Base-by-base conservation (phyloP, 345 rosid genomes). In the Dipteronia sinensis region DNA sequence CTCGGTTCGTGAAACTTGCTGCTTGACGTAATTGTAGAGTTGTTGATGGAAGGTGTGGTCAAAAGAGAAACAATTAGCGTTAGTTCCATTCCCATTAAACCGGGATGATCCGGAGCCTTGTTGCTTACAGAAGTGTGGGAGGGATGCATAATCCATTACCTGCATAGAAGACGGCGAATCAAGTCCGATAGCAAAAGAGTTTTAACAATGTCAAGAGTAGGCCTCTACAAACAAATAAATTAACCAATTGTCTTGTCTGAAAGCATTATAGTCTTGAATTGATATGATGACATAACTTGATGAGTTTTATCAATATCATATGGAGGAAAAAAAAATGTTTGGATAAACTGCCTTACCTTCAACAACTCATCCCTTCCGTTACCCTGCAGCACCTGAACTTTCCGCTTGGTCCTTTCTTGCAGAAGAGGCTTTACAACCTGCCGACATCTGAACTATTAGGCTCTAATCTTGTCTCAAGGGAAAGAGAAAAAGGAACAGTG, bases 321-420 rank as follows among this genome's bases (percentile, higher is more conserved):
- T 20, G 66, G 38, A 34, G 38, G 38, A 4, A 34, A 34, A 34
- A 31, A 4, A 34, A 34, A 34, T 34, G 38, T 34, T 34, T 5
- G 38, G 15, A 59, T 20, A 58, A 29, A 65, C 4, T 61, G 59
- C 13, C 84, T 86, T 82, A 94, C 99, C 95, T 94, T 91, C 66
- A 94, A 82, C 65, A 97, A 86, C 87, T 97, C 98, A 20, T 94
- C 98, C 83, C 80, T 88, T 47, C 98, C 92, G 38, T 82, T 87
- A 77, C 98, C 98, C 58, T 90, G 87, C 73, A 96, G 85, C 25
- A 96, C 97, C 86, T 94, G 98, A 81, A 94, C 63, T 87, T 94
- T 96, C 88, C 81, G 90, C 86, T 87, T 89, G 4, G 99, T 94
- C 82, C 98, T 88, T 82, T 94, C 98, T 86, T 96, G 98, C 88